Evolutionary conservation across 2,329 filamentous ascomycete species (phyloP).

Genomic region (Diplodia mutila): DNA sequence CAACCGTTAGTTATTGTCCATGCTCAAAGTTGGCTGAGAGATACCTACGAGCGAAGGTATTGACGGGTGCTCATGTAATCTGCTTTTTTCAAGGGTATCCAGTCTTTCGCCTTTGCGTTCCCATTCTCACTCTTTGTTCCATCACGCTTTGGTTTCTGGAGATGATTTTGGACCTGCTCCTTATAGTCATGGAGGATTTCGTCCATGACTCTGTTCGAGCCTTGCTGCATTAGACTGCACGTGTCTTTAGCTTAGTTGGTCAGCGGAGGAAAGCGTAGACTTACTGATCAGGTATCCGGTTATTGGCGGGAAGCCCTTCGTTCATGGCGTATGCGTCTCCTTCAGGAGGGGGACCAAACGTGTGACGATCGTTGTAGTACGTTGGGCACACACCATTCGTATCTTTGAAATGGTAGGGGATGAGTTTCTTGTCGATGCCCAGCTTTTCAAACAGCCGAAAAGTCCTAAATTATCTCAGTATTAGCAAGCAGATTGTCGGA

Average conservation of each 20-base stretch:
- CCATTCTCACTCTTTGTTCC: neutral
- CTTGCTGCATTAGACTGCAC: neutral
- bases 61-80: conserved; percentile 21
- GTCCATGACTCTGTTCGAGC: neutral
- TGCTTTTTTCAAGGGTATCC: neutral
- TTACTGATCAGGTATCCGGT: neutral
- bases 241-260: too few species aligned
- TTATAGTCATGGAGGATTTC: neutral
- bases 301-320: neutral
- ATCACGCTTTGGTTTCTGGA: neutral
- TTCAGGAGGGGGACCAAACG: neutral
- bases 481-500: neutral
- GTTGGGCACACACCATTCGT: neutral
- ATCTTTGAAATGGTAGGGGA: neutral
- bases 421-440: neutral
- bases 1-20: neutral
- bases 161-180: neutral
- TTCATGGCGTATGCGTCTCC: neutral
- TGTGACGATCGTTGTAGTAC: neutral
- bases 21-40: neutral
- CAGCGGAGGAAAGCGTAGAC: neutral
- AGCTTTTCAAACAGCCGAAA: neutral
- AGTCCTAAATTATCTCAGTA: neutral
- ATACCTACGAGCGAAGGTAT: conserved; percentile 17
- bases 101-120: neutral